phyloP scores from a whole-genome alignment of 768 basidiomycete species.

The Paxillus ammoniavirescens region DNA sequence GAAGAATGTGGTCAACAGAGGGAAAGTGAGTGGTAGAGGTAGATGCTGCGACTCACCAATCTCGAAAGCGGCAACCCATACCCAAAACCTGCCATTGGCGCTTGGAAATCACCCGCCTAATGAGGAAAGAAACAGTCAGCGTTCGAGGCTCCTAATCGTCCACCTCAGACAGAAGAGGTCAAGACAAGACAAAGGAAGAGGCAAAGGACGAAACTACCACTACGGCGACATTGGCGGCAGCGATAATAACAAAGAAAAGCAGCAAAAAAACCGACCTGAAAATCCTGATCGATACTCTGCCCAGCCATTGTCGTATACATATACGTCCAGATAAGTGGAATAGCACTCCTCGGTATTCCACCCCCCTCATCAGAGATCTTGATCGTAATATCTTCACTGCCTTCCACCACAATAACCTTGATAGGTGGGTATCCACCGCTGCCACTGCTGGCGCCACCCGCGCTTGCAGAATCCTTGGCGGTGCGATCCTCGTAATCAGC shows the following conservation, averaged over 20 bases:
- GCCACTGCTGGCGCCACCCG: conserved; percentile 1
- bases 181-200: too few species aligned
- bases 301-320: conserved; percentile 89
- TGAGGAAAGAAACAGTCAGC: neutral
- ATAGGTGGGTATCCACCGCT: conserved; percentile 24
- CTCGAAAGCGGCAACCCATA: conserved; percentile 92
- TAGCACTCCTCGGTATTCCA: conserved; percentile 77
- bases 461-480: conserved; percentile 5
- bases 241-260: too few species aligned
- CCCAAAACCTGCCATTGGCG: conserved; percentile 96
- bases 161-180: too few species aligned
- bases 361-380: conserved; percentile 99
- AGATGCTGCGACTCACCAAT: conserved; percentile 55
- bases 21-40: neutral
- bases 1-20: neutral
- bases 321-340: conserved; percentile 98
- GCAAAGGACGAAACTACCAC: conserved; percentile 22
- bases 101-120: conserved; percentile 85
- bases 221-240: conserved; percentile 63
- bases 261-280: conserved; percentile 33
- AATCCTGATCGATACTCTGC: conserved; percentile 71
- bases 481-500: conserved; percentile 63
- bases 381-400: conserved; percentile 98
- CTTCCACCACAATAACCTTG: conserved; percentile 76
- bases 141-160: neutral